Evolutionary conservation across 371 early-diverging fungal genomes (phyloP).

Genomic region (Saksenaea oblongispora): DNA sequence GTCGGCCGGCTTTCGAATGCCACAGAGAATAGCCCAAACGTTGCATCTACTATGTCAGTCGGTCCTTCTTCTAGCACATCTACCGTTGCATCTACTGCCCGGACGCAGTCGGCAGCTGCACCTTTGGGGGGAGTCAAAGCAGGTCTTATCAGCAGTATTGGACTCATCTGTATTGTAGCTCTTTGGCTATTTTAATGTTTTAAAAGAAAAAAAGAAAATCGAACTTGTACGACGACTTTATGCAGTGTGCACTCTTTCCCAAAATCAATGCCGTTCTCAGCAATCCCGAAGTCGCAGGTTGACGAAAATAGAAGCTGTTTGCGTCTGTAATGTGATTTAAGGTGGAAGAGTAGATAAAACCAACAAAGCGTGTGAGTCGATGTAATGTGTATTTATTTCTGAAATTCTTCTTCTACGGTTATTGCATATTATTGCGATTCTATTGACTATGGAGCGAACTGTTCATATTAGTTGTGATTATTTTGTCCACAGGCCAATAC

Average conservation of each 20-base stretch:
- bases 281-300: too few relatives aligned
- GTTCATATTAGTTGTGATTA: too few relatives aligned
- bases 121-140: background rate
- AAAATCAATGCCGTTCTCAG: too few relatives aligned
- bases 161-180: background rate
- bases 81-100: background rate
- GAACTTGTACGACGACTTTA: background rate
- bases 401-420: too few relatives aligned
- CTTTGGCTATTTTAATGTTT: background rate
- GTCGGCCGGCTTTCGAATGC: background rate
- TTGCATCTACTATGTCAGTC: background rate
- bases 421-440: too few relatives aligned
- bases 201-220: background rate
- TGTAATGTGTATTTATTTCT: too few relatives aligned
- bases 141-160: background rate
- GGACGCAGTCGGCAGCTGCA: background rate
- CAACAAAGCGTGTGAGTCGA: too few relatives aligned
- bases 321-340: background rate
- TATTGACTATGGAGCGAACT: too few relatives aligned
- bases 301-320: background rate
- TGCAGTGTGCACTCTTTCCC: too few relatives aligned
- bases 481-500: too few relatives aligned
- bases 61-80: background rate
- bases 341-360: too few relatives aligned
- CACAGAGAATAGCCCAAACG: background rate